Base-by-base conservation (phyloP, 2,329 filamentous ascomycete species). In the Dichotomopilus funicola region DNA sequence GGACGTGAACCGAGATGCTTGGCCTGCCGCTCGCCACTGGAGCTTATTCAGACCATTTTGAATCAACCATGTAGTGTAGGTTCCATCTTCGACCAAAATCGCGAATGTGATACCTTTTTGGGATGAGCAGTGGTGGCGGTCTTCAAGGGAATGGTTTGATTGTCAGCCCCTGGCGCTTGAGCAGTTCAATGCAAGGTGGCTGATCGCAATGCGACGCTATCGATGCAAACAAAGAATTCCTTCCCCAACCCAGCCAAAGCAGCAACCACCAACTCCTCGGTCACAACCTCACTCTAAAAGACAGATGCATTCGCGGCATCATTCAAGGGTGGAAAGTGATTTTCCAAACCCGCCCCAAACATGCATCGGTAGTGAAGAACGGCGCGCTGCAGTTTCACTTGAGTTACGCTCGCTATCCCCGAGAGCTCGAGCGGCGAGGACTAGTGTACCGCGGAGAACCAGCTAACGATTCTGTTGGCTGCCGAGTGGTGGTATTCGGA, bases 401-500 rank as follows among this genome's bases (percentile, higher is more conserved):
- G 19, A 31, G 43, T 33, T 31, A 11, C 27, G 36, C 6, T 13
- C 12, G 33, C 33, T n/a, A 13, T 37, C 12, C 11, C 34, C n/a
- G 34, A 37, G n/a, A 45, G 4, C 4, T 27, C 9, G 6, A 38
- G 7, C 9, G 9, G 19, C 19, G 2, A 27, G 19, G 19, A 27
- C 19, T 27, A 27, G 19, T 27, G 19, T 27, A 27, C 37, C 37
- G 37, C 37, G 8, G 9, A 9, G 37, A 40, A 9, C 8, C 9
- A 9, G 8, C 38, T 4, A 31, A 19, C 10, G 7, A 19, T 51
- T 33, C 13, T 13, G 12, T 46, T 44, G 33, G 27, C n/a, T 31
- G 34, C 51, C 31, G 37, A 27, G 37, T 55, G 57, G 53, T 47
- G 42, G 47, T 36, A 54, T 38, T 51, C 47, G 44, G 54, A 6